phyloP scores from a whole-genome alignment of 108 stramenopile species.

The Skeletonema menzelii region DNA sequence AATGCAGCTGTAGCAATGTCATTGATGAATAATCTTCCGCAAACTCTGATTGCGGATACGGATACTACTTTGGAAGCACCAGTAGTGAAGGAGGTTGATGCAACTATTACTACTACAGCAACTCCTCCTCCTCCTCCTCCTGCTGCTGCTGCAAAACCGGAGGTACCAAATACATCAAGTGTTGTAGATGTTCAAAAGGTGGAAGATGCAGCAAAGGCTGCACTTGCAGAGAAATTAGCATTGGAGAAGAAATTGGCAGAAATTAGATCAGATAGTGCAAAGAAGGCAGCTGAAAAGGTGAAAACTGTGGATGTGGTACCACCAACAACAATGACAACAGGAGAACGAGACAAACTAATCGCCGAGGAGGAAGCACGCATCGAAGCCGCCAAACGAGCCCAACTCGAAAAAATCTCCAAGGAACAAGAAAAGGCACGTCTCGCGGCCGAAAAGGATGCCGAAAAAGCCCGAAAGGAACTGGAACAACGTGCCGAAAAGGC shows the following conservation, averaged over 20 bases:
- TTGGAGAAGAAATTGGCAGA: not conserved
- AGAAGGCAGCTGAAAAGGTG: not conserved
- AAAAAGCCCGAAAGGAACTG: not conserved
- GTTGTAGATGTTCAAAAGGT: not conserved
- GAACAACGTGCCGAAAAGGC: conserved; percentile 3
- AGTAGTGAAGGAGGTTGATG: not conserved
- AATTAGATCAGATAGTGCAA: not conserved
- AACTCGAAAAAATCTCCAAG: not conserved
- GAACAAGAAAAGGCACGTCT: not conserved
- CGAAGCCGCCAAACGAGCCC: not conserved
- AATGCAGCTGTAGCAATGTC: not conserved
- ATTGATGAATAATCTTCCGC: not conserved
- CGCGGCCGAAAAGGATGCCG: not conserved
- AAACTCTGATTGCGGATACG: not conserved
- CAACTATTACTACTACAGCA: not conserved
- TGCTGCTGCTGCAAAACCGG: too few relatives aligned
- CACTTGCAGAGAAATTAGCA: not conserved
- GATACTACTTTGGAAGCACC: not conserved
- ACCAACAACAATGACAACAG: not conserved
- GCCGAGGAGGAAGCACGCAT: not conserved
- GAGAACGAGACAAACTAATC: not conserved
- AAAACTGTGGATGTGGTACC: not conserved
- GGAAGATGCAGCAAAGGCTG: not conserved
- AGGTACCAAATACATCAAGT: not conserved
- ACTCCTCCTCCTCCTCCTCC: not conserved